Evolutionary conservation across 2,329 filamentous ascomycete genomes (phyloP).

Genomic region (Ceratocystis alfenasii): DNA sequence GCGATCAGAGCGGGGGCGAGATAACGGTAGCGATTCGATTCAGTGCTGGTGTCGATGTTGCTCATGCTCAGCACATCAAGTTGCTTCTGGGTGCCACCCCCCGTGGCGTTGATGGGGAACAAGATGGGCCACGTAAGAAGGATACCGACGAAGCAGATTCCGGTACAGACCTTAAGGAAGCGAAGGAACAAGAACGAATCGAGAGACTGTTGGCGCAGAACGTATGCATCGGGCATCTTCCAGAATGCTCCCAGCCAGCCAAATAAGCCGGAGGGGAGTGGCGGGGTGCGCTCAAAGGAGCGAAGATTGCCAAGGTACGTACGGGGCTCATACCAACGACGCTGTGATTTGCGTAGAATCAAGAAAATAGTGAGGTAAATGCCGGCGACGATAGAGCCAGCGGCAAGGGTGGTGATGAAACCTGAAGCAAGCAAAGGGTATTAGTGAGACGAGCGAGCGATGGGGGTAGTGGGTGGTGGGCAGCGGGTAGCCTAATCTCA

Average conservation of each 20-base stretch:
- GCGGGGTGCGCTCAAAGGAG: constrained; percentile 43
- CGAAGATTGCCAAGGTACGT: constrained; percentile 39
- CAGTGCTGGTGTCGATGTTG: constrained; percentile 49
- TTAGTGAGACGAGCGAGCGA: not conserved
- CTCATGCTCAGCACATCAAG: constrained; percentile 69
- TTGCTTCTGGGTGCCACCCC: constrained; percentile 50
- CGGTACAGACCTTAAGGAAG: constrained; percentile 57
- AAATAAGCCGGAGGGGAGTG: constrained; percentile 43
- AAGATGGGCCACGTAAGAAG: constrained; percentile 78
- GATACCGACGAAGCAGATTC: constrained; percentile 73
- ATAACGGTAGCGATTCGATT: constrained; percentile 49
- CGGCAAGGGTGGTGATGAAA: constrained; percentile 40
- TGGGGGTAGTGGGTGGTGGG: not conserved
- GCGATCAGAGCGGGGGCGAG: constrained; percentile 73
- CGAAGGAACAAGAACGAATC: constrained; percentile 78
- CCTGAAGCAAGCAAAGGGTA: constrained; percentile 15
- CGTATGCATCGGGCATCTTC: constrained; percentile 57
- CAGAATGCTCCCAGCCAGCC: constrained; percentile 54
- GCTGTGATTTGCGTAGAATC: constrained; percentile 34
- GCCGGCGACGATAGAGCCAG: constrained; percentile 34
- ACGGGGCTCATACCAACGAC: constrained; percentile 39
- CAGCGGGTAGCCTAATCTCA: not conserved
- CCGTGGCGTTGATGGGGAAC: constrained; percentile 76
- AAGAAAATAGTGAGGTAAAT: constrained; percentile 37
- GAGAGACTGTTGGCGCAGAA: constrained; percentile 72